These are phyloP conservation scores for Hypoxylon intermedium DNA, from an alignment of 495 filamentous ascomycete species.

Conservation along the genomic window DNA sequence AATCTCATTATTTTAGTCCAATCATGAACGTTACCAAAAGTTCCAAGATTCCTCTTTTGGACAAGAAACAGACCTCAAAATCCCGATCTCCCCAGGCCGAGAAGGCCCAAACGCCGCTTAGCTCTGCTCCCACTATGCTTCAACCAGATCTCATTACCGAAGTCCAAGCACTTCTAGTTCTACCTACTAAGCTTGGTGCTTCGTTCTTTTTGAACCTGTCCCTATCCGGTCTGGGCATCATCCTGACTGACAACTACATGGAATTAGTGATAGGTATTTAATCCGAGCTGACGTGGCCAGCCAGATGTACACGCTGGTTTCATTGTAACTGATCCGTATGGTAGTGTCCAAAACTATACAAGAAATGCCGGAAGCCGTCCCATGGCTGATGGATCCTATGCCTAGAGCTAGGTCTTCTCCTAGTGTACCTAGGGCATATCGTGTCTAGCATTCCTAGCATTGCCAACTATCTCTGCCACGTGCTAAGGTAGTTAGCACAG, in stretches of 20 bases:
- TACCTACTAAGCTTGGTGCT: not conserved
- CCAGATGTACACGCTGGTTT: not conserved
- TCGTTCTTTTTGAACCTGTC: not conserved
- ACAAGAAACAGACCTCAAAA: slow-evolving; percentile 12
- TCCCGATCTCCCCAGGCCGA: slow-evolving; percentile 8
- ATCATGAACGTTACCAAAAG: slow-evolving; percentile 26
- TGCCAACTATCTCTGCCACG: slow-evolving; percentile 2
- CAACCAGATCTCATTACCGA: slow-evolving; percentile 26
- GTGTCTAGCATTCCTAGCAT: not conserved
- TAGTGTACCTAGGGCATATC: not conserved
- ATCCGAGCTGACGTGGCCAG: not conserved
- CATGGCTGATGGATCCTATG: not conserved
- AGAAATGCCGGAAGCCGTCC: not conserved
- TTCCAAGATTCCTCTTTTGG: slow-evolving; percentile 33
- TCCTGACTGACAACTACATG: not conserved
- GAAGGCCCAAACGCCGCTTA: slow-evolving; percentile 6
- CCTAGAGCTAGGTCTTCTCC: too few species aligned
- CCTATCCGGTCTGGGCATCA: not conserved
- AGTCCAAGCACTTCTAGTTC: slow-evolving; percentile 4
- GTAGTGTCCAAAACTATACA: not conserved
- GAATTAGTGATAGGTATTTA: too few species aligned
- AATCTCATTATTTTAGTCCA: slow-evolving; percentile 10
- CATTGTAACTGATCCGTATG: not conserved
- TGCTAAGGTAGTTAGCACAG: slow-evolving; percentile 2
- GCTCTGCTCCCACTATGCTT: slow-evolving; percentile 13